Percentiles rank a stretch among this genome's conserved stretches.
Evolutionary conservation across 2,329 filamentous ascomycete species (phyloP).

Genomic region (Fusarium cyanostomum): DNA sequence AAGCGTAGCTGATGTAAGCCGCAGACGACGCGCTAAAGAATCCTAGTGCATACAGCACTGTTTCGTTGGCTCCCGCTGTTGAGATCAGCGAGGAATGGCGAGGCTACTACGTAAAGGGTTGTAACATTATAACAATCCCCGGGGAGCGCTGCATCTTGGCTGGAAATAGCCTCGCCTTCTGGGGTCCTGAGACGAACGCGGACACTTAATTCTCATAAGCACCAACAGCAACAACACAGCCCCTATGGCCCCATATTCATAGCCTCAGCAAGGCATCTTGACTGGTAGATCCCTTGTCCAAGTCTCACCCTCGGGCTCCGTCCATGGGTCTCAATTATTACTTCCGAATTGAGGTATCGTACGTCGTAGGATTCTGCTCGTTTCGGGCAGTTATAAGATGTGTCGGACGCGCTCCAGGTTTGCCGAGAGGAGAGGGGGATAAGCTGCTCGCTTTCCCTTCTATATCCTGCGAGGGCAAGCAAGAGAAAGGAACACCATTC

Average conservation of each 20-base stretch:
- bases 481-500: not conserved
- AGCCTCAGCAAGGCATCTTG: conserved; percentile 17
- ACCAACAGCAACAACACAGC: not conserved
- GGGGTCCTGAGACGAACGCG: conserved; percentile 4
- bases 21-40: no score
- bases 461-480: not conserved
- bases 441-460: not conserved
- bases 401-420: not conserved
- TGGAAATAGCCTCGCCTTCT: conserved; percentile 19
- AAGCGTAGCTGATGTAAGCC: conserved; percentile 15
- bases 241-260: conserved; percentile 19
- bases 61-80: not conserved
- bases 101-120: no score
- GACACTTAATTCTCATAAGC: conserved; percentile 36
- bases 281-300: conserved; percentile 17
- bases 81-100: conserved; percentile 7
- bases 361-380: not conserved
- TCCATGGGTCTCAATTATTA: not conserved
- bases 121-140: not conserved
- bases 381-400: conserved; percentile 18
- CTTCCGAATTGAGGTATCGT: not conserved
- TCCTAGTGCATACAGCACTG: not conserved
- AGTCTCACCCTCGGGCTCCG: conserved; percentile 6
- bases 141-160: not conserved
- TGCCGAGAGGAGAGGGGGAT: not conserved